Base-by-base conservation (phyloP, 345 rosid species). In the Conringia planisiliqua region DNA sequence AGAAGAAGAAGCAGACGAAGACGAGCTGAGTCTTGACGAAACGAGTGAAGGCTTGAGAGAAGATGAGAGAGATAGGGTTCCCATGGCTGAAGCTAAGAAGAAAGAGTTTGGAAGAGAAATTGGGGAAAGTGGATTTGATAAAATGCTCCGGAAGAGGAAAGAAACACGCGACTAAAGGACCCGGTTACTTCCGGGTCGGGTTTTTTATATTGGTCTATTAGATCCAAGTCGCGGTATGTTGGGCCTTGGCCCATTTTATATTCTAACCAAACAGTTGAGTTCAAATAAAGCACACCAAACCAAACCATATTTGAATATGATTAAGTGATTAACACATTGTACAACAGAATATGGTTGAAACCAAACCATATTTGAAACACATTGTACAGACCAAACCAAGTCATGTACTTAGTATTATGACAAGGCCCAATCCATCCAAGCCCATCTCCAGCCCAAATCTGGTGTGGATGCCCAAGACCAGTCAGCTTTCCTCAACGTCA, bases 11-110 rank as follows among this genome's bases (percentile, higher is more conserved):
- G 81, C 46, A 5, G 82, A 62, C 0, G 82, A 70, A 66, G 80
- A 79, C 39, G 29, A 72, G 62, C 29, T 71, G 67, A 73, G 62
- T 33, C 71, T 84, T 22, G 57, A 47, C 10, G 80, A 69, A 63
- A 52, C 74, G 58, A 82, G 68, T 16, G 76, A 82, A 16, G 86
- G 78, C 46, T 78, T 69, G 33, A 78, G 73, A 6, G 83, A 27
- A 55, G 85, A 81, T 22, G 91, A 82, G 47, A 81, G 74, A 7
- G 89, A 84, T 62, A 85, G 83, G 73, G 76, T 62, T 46, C 63
- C 85, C 89, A 87, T 87, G 76, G 83, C 68, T 65, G 78, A 73
- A 59, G 51, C 33, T 47, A 58, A 66, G 50, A 60, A 10, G 59
- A 38, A 44, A 33, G 56, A 46, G 22, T 24, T 33, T n/a, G 62